These are phyloP conservation scores for Myrica gale DNA, from an alignment of 306 rosid species.

Conservation along the genomic window DNA sequence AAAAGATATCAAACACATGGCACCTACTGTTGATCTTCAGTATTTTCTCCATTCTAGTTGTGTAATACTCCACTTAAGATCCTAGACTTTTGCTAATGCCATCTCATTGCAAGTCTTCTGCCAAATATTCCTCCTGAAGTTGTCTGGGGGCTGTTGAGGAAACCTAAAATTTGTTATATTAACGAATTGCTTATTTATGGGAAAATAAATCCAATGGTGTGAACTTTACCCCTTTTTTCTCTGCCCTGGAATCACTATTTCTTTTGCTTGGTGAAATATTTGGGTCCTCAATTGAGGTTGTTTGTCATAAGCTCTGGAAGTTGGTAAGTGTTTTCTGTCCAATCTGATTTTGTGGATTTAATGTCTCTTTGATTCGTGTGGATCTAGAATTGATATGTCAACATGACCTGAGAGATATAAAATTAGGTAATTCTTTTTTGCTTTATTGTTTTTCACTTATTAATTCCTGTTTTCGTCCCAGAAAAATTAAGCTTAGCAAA, in stretches of 20 bases:
- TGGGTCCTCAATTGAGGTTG: neutral
- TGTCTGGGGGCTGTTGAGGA: neutral
- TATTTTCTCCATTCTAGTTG: neutral
- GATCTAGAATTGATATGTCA: neutral
- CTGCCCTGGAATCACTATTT: neutral
- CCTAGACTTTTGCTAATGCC: neutral
- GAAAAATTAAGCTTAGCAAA: neutral
- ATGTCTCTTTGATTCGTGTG: neutral
- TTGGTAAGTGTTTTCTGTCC: neutral
- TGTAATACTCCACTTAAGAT: neutral
- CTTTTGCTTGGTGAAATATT: neutral
- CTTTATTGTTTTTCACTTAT: neutral
- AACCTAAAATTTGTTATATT: neutral
- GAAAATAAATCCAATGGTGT: neutral
- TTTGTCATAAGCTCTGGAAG: neutral
- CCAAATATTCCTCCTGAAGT: neutral
- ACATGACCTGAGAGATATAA: neutral
- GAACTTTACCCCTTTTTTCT: neutral
- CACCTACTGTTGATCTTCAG: constrained; percentile 2
- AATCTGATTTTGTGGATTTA: neutral
- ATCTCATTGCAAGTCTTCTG: neutral
- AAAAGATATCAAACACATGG: neutral
- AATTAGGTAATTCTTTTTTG: neutral
- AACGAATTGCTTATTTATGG: neutral
- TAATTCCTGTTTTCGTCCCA: neutral